phyloP scores from a whole-genome alignment of 176 grass and related monocot species.

The Pharus latifolius region DNA sequence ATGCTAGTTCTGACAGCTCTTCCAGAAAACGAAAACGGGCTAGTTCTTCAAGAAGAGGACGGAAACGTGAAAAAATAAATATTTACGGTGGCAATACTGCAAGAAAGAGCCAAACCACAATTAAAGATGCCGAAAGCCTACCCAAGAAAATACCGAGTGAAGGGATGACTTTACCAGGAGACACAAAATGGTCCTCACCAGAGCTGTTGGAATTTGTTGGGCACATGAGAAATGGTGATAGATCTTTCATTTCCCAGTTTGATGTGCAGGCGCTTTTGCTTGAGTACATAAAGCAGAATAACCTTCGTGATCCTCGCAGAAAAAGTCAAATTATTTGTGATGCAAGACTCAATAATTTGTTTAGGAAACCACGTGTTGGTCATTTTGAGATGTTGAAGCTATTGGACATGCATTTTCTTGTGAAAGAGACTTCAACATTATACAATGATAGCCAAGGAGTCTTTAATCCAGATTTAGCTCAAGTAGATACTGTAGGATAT shows the following conservation, averaged over 20 bases:
- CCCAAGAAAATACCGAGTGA: constrained; percentile 30
- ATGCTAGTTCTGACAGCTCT: constrained; percentile 60
- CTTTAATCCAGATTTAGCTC: constrained; percentile 38
- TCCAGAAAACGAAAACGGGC: constrained; percentile 32
- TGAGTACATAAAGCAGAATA: constrained; percentile 90
- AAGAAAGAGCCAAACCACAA: constrained; percentile 28
- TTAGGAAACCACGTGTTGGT: constrained; percentile 54
- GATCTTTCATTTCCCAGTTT: constrained; percentile 50
- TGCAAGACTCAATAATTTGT: constrained; percentile 57
- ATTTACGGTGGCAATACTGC: constrained; percentile 12
- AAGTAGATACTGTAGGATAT: constrained; percentile 45
- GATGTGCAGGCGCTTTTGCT: constrained; percentile 89
- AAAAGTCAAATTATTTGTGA: constrained; percentile 97
- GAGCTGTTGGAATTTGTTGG: constrained; percentile 76
- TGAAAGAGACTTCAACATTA: constrained; percentile 46
- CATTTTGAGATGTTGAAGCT: constrained; percentile 92
- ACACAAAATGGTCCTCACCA: constrained; percentile 65
- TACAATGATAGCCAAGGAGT: constrained; percentile 35
- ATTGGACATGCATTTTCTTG: constrained; percentile 77
- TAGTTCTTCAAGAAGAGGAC: constrained; percentile 37
- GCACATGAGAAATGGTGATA: constrained; percentile 79
- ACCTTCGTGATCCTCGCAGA: constrained; percentile 65
- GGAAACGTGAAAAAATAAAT: constrained; percentile 38
- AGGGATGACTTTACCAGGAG: constrained; percentile 26
- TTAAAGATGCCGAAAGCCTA: constrained; percentile 20